Base-by-base conservation (phyloP, 1,284 basidiomycete species). In the Chondrostereum purpureum region DNA sequence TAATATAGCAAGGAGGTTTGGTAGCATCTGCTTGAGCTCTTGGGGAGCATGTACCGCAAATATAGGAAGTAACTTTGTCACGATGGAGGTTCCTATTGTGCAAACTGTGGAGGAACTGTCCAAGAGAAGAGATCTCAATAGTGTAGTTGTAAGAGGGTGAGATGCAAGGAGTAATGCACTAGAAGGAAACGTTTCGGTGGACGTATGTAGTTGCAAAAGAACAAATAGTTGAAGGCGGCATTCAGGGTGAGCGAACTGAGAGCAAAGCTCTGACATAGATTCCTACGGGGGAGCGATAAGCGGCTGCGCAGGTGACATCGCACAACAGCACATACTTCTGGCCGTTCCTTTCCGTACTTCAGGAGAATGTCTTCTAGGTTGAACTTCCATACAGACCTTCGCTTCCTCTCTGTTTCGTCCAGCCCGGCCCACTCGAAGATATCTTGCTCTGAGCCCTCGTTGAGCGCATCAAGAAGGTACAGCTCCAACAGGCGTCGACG, bases 301-400 rank as follows among this genome's bases (percentile, higher is more conserved):
- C n/a, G n/a, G n/a, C n/a, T n/a, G 23, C 45, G 50, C 49, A 53
- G 49, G 50, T 14, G 24, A 40, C 36, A 38, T 17, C 10, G 42
- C 38, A 43, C 42, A 31, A 45, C 49, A 24, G 24, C 82, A 53
- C 55, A 20, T 19, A 88, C 87, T 62, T 77, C 62, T 14, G 84
- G 83, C 48, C 70, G 62, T 52, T 75, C 69, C 44, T 77, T 58
- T 36, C 80, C 85, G 58, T 77, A 80, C 45, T 66, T 72, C 23
- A 88, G 68, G 24, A 89, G 65, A 18, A 85, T 72, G 51, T 85
- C 80, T 58, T 88, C 83, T 46, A 90, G 64, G 58, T 87, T 90
- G 22, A 65, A 61, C 62, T 88, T 89, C 87, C 87, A 90, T 27
- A 73, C 66, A 17, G 70, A 67, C 53, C 73, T 71, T 55, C 68